Percentiles rank a stretch among this genome's conserved stretches.
Conservation (phyloP, 2,329 filamentous ascomycete genomes). For the Piedraia hortae region DNA sequence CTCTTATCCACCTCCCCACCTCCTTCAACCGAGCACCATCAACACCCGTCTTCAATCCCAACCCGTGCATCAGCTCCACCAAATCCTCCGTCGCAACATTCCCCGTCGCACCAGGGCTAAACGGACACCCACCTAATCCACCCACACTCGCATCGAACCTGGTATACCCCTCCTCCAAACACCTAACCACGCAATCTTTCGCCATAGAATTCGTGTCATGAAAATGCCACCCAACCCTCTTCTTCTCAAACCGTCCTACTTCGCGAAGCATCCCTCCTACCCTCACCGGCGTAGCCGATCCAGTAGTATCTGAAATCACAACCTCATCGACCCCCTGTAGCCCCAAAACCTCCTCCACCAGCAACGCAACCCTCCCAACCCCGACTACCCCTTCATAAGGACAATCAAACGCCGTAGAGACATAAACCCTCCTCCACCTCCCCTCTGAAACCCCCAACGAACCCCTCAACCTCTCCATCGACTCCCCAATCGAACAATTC, state of each 20-base stretch:
- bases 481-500: slow-evolving; percentile 52
- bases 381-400: slow-evolving; percentile 41
- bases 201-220: slow-evolving; percentile 76
- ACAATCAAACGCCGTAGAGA: slow-evolving; percentile 57
- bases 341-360: slow-evolving; percentile 40
- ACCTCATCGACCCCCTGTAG: slow-evolving; percentile 85
- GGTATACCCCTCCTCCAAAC: slow-evolving; percentile 47
- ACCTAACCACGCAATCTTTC: slow-evolving; percentile 53
- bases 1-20: slow-evolving; percentile 54
- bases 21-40: slow-evolving; percentile 37
- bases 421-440: slow-evolving; percentile 42
- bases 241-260: slow-evolving; percentile 27
- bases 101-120: slow-evolving; percentile 59
- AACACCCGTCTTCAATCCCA: slow-evolving; percentile 50
- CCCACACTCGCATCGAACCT: slow-evolving; percentile 59
- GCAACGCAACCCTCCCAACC: slow-evolving; percentile 30
- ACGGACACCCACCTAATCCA: slow-evolving; percentile 63
- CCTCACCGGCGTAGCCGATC: slow-evolving; percentile 57
- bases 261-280: no score
- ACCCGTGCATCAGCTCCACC: slow-evolving; percentile 44
- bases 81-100: slow-evolving; percentile 70
- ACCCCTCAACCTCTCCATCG: slow-evolving; percentile 42
- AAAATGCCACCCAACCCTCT: slow-evolving; percentile 54
- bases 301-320: slow-evolving; percentile 68
- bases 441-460: slow-evolving; percentile 39